Evolutionary conservation across 2,329 filamentous ascomycete species (phyloP).

Genomic region (Fusarium caatingaense): DNA sequence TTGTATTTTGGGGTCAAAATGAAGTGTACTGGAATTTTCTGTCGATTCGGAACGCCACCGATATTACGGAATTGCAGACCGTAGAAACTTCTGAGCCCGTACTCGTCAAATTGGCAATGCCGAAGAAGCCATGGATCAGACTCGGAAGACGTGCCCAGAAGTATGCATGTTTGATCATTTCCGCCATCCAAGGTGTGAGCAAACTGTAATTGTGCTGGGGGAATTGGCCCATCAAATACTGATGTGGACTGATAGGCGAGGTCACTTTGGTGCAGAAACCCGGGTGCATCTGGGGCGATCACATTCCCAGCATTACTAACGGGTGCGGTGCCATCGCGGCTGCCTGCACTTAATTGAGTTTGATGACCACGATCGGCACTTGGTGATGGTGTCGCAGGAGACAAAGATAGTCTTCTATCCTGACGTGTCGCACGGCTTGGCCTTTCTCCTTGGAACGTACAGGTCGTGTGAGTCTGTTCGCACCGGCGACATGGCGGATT

Average conservation of each 20-base stretch:
- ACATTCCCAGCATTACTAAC: not conserved
- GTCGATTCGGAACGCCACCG: not conserved
- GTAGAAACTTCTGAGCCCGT: not conserved
- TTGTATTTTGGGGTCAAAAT: not conserved
- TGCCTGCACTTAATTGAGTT: not conserved
- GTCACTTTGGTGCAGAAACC: not conserved
- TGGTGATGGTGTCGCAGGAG: not conserved
- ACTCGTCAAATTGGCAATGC: not conserved
- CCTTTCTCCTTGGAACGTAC: not conserved
- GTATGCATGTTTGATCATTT: not conserved
- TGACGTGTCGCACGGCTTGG: not conserved
- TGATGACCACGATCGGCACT: not conserved
- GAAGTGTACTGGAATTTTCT: not conserved
- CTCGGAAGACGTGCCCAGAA: not conserved
- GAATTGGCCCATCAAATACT: not conserved
- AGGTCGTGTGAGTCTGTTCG: not conserved
- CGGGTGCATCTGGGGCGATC: not conserved
- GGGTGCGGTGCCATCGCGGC: not conserved
- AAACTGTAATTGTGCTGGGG: not conserved
- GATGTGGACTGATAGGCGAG: not conserved
- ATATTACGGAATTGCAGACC: not conserved
- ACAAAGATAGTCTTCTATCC: not conserved
- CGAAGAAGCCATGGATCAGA: not conserved
- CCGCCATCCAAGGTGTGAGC: not conserved
- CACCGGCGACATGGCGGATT: not conserved